A percentile compares a stretch with the other conserved stretches of the same genome.
These are phyloP conservation scores for Coemansia reversa DNA, from an alignment of 192 early-diverging fungal species.

Conservation along the genomic window DNA sequence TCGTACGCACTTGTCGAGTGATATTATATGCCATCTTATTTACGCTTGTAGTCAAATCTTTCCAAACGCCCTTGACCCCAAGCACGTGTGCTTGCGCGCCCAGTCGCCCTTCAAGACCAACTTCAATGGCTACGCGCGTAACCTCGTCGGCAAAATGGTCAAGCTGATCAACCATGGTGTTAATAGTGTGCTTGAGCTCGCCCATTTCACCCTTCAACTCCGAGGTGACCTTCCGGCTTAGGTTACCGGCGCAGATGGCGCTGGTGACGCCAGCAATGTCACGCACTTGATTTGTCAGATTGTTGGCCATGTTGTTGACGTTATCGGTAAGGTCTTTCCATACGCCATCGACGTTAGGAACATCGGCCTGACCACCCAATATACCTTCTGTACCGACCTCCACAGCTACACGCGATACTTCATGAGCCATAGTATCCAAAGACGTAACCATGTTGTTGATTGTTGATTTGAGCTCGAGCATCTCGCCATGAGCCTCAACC, in stretches of 20 bases:
- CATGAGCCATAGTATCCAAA: constrained; percentile 55
- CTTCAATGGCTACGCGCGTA: constrained; percentile 68
- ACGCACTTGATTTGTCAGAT: constrained; percentile 61
- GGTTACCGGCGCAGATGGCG: constrained; percentile 61
- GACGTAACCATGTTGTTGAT: constrained; percentile 75
- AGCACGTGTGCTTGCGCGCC: constrained; percentile 61
- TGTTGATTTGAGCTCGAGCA: constrained; percentile 65
- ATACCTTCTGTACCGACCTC: constrained; percentile 71
- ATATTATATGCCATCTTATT: constrained; percentile 66
- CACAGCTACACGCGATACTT: constrained; percentile 71
- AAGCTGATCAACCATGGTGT: constrained; percentile 60
- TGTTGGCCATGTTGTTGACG: constrained; percentile 68
- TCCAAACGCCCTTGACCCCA: constrained; percentile 60
- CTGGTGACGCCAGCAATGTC: constrained; percentile 59
- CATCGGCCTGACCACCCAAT: constrained; percentile 61
- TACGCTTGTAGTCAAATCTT: constrained; percentile 58
- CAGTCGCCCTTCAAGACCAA: constrained; percentile 70
- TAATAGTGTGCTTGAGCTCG: constrained; percentile 58
- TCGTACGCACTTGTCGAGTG: constrained; percentile 61
- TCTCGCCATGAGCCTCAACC: constrained; percentile 67
- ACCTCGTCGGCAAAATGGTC: constrained; percentile 62
- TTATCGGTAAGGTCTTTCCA: constrained; percentile 68
- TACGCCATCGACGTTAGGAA: constrained; percentile 59
- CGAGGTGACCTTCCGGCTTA: constrained; percentile 51
- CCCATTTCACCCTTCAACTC: constrained; percentile 59